Percentiles rank a stretch among this genome's conserved stretches.
Evolutionary conservation across 352 stramenopile genomes (phyloP).

Genomic region (Aphanomyces astaci): DNA sequence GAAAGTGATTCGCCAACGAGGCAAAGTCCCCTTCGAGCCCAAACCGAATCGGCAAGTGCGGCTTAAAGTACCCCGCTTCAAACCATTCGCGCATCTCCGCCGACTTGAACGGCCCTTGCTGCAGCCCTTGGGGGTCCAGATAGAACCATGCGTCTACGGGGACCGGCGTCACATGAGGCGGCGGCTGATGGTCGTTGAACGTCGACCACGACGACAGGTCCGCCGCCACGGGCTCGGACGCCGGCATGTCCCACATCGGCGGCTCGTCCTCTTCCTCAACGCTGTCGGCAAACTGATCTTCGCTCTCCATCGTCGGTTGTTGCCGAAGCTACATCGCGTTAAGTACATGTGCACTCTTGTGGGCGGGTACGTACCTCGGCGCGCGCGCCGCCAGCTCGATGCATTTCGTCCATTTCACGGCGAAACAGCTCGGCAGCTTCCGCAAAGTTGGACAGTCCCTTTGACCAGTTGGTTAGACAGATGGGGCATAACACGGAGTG

Average conservation of each 20-base stretch:
- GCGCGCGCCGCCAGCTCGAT: conserved; percentile 7
- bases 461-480: neutral
- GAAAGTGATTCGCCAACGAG: conserved; percentile 68
- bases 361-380: conserved; percentile 12
- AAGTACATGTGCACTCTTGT: too few relatives aligned
- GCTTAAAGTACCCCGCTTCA: conserved; percentile 84
- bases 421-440: conserved; percentile 74
- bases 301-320: conserved; percentile 11
- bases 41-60: conserved; percentile 79
- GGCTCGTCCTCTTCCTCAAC: conserved; percentile 42
- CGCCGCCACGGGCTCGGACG: neutral
- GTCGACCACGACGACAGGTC: conserved; percentile 8
- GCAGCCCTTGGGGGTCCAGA: conserved; percentile 68
- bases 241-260: conserved; percentile 20
- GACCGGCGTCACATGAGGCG: conserved; percentile 27
- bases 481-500: neutral
- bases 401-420: conserved; percentile 59
- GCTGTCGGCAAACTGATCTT: conserved; percentile 77
- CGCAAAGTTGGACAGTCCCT: conserved; percentile 78
- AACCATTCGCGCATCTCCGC: conserved; percentile 85
- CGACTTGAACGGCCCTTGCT: conserved; percentile 81
- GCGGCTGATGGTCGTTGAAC: conserved; percentile 24
- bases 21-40: conserved; percentile 62
- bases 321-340: conserved; percentile 13
- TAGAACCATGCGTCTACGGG: conserved; percentile 78